These are phyloP conservation scores for Calonectria leucothoes DNA, from an alignment of 2,329 filamentous ascomycete genomes.

Conservation along the genomic window DNA sequence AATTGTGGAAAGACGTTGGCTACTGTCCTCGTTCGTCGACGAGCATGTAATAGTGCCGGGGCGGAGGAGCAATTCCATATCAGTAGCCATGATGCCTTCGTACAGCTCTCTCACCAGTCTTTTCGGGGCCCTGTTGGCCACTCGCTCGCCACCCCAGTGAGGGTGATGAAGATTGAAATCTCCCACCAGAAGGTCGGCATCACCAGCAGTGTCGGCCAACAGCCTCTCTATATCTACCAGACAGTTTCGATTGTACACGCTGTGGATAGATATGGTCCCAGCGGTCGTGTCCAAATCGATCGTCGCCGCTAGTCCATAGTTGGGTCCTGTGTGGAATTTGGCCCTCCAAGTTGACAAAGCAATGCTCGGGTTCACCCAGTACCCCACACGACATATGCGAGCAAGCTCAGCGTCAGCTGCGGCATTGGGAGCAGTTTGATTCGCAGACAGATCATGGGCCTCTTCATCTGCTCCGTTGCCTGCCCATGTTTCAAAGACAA, in stretches of 20 bases:
- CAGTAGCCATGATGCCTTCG: background rate
- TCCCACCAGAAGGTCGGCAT: background rate
- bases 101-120: background rate
- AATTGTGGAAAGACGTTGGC: background rate
- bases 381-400: too few relatives aligned
- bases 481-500: too few relatives aligned
- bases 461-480: too few relatives aligned
- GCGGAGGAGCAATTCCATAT: background rate
- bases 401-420: too few relatives aligned
- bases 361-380: background rate
- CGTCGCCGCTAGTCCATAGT: background rate
- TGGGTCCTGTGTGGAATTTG: background rate
- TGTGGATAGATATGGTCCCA: background rate
- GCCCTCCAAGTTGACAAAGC: background rate
- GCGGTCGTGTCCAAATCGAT: background rate
- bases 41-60: background rate
- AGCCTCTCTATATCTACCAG: background rate
- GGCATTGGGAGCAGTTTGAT: too few relatives aligned
- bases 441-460: too few relatives aligned
- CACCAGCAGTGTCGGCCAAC: background rate
- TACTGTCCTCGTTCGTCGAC: background rate
- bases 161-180: background rate
- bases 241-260: background rate
- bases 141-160: background rate
- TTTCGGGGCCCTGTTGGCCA: background rate